These are phyloP conservation scores for Obelidium mucronatum DNA, from an alignment of 192 early-diverging fungal genomes.

Conservation along the genomic window DNA sequence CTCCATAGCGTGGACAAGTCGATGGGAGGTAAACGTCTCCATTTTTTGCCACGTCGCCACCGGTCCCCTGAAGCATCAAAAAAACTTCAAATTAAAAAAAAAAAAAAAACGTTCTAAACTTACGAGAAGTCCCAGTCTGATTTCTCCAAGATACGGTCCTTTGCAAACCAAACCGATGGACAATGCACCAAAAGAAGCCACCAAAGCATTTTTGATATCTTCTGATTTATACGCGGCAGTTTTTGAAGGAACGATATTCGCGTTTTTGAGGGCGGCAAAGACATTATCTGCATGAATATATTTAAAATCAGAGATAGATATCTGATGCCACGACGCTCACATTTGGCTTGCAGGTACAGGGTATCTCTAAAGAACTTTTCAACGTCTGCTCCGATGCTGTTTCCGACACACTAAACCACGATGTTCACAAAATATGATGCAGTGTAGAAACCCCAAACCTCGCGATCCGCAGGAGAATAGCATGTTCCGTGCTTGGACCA, in stretches of 20 bases:
- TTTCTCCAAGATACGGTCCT: conserved; percentile 36
- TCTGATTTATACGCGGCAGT: conserved; percentile 18
- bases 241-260: conserved; percentile 16
- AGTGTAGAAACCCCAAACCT: background rate
- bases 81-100: background rate
- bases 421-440: background rate
- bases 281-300: conserved; percentile 23
- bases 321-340: background rate
- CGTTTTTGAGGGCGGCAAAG: conserved; percentile 4
- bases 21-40: conserved; percentile 24
- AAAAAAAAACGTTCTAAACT: background rate
- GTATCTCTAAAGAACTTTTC: conserved; percentile 29
- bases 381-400: background rate
- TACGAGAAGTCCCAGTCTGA: conserved; percentile 21
- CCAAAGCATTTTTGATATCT: conserved; percentile 24
- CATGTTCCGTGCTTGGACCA: conserved; percentile 36
- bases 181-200: conserved; percentile 14
- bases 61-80: conserved; percentile 7
- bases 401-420: conserved; percentile 24
- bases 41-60: conserved; percentile 29
- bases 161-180: conserved; percentile 33
- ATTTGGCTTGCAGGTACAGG: conserved; percentile 1
- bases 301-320: too few species aligned
- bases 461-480: conserved; percentile 10
- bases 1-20: conserved; percentile 33